These are phyloP conservation scores for Annulohypoxylon truncatum DNA, from an alignment of 2,329 filamentous ascomycete genomes.

Conservation along the genomic window DNA sequence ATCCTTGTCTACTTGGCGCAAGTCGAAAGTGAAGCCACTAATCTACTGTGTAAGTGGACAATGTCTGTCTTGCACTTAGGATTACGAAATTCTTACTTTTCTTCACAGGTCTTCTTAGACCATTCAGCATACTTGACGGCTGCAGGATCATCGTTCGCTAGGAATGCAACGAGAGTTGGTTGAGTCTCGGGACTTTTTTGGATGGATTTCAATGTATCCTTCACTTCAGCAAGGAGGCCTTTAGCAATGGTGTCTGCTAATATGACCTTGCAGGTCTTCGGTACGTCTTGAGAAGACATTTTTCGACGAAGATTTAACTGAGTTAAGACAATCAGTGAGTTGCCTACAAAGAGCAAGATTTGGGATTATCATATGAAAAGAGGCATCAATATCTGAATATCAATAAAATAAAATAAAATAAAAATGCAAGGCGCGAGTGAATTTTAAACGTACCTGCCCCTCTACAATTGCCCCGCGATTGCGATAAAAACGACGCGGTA, in stretches of 20 bases:
- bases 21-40: conserved; percentile 90
- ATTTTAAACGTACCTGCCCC: conserved; percentile 40
- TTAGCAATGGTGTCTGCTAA: conserved; percentile 90
- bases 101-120: conserved; percentile 95
- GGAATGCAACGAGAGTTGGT: conserved; percentile 88
- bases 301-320: conserved; percentile 30
- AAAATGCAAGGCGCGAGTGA: conserved; percentile 24
- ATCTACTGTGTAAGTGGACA: conserved; percentile 35
- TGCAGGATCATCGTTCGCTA: conserved; percentile 91
- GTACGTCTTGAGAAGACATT: conserved; percentile 59
- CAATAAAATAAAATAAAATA: no score
- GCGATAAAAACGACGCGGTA: conserved; percentile 22
- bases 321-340: conserved; percentile 4
- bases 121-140: conserved; percentile 95
- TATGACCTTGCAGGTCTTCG: conserved; percentile 90
- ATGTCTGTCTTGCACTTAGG: conserved; percentile 17
- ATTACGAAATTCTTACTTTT: conserved; percentile 76
- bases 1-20: conserved; percentile 86
- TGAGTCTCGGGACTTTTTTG: conserved; percentile 65
- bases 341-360: neutral
- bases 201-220: conserved; percentile 77
- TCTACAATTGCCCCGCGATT: conserved; percentile 40
- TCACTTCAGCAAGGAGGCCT: conserved; percentile 80
- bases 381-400: no score
- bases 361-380: neutral